Conservation (phyloP, 441 rosid species). For the Syzygium syzygioides region DNA sequence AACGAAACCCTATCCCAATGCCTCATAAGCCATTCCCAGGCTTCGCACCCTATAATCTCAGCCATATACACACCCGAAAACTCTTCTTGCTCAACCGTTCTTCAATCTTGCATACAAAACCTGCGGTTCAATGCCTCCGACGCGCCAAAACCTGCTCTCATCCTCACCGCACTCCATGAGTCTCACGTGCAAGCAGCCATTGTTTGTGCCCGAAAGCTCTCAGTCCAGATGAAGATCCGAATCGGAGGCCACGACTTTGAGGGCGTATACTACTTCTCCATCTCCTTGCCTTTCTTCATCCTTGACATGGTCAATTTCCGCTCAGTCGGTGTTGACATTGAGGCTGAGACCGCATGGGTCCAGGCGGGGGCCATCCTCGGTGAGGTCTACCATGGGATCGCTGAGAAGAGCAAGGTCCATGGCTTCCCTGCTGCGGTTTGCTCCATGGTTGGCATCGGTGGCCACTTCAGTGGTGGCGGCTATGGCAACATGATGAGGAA, state of each 20-base stretch:
- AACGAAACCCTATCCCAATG: conserved; percentile 25
- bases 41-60: conserved; percentile 18
- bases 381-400: conserved; percentile 29
- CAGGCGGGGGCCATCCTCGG: conserved; percentile 37
- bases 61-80: conserved; percentile 14
- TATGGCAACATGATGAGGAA: conserved; percentile 44
- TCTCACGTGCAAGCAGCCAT: conserved; percentile 10
- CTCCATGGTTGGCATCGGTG: conserved; percentile 39
- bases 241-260: conserved; percentile 15
- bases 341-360: conserved; percentile 25
- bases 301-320: conserved; percentile 35
- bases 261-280: conserved; percentile 22
- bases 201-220: not conserved
- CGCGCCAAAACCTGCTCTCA: not conserved
- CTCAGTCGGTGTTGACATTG: conserved; percentile 20
- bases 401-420: conserved; percentile 14
- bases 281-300: conserved; percentile 24
- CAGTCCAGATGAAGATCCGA: conserved; percentile 1
- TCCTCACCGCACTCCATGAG: not conserved
- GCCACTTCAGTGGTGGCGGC: conserved; percentile 37
- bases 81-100: conserved; percentile 23
- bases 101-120: conserved; percentile 28
- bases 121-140: conserved; percentile 18
- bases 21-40: conserved; percentile 8
- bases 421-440: conserved; percentile 40